These are phyloP conservation scores for Cutaneotrichosporon spelunceum DNA, from an alignment of 1,284 basidiomycete species.

Conservation along the genomic window DNA sequence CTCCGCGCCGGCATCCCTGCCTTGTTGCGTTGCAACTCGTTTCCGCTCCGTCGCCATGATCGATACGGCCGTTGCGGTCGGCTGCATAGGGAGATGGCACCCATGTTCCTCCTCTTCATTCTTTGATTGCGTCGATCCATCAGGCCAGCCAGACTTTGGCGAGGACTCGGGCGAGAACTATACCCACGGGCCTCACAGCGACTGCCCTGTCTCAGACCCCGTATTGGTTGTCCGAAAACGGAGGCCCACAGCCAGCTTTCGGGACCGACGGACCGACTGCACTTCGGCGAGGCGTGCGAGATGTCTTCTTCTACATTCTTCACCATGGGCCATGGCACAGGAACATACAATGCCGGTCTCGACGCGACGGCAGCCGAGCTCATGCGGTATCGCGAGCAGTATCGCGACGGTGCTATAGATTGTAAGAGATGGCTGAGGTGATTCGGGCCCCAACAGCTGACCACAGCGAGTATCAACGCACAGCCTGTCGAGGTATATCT, in stretches of 20 bases:
- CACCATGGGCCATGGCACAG: not conserved
- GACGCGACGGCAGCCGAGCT: not conserved
- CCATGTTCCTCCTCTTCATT: not conserved
- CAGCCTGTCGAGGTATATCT: slow-evolving; percentile 21
- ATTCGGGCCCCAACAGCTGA: not conserved
- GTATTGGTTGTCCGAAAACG: too few relatives aligned
- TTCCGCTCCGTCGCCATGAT: not conserved
- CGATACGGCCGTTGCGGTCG: not conserved
- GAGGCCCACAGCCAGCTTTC: too few relatives aligned
- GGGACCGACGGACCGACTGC: not conserved
- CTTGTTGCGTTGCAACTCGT: not conserved
- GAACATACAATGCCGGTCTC: not conserved
- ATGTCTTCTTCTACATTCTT: not conserved
- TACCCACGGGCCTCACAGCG: too few relatives aligned
- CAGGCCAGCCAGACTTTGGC: too few relatives aligned
- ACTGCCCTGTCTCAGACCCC: too few relatives aligned
- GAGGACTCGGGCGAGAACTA: too few relatives aligned
- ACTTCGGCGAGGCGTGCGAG: not conserved
- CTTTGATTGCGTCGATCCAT: too few relatives aligned
- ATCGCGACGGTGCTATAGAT: not conserved
- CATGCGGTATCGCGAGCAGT: slow-evolving; percentile 1
- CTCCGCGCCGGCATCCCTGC: not conserved
- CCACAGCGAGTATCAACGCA: slow-evolving; percentile 9
- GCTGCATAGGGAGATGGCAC: not conserved
- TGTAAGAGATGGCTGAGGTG: not conserved